Evolutionary conservation across 2,329 filamentous ascomycete genomes (phyloP).

Genomic region (Plenodomus lindquistii): DNA sequence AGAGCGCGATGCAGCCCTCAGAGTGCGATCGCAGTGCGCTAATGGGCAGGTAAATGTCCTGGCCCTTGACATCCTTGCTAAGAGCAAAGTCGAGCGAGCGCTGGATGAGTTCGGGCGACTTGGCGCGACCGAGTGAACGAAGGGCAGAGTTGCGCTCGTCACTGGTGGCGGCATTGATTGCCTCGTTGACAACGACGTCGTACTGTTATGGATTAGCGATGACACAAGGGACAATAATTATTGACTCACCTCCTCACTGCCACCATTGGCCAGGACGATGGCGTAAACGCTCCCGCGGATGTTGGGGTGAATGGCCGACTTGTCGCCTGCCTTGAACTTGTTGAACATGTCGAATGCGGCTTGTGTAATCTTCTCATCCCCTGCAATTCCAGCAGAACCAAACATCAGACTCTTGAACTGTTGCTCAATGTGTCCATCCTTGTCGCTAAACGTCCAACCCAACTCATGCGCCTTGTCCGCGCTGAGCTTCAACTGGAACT

Average conservation of each 20-base stretch:
- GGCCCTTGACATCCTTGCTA: slow-evolving; percentile 83
- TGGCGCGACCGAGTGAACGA: slow-evolving; percentile 77
- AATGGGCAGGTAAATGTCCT: slow-evolving; percentile 91
- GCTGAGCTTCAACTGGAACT: slow-evolving; percentile 79
- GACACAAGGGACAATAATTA: background rate
- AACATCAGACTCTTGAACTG: slow-evolving; percentile 95
- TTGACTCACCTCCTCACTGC: slow-evolving; percentile 71
- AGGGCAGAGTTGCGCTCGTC: slow-evolving; percentile 93
- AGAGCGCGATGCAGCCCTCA: slow-evolving; percentile 79
- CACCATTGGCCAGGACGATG: slow-evolving; percentile 81
- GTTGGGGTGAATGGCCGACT: slow-evolving; percentile 85
- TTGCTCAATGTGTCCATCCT: slow-evolving; percentile 86
- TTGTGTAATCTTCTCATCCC: slow-evolving; percentile 75
- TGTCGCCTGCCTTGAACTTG: slow-evolving; percentile 80
- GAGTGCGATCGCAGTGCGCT: slow-evolving; percentile 76
- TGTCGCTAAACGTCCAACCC: slow-evolving; percentile 84
- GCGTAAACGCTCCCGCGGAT: slow-evolving; percentile 84
- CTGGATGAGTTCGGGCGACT: slow-evolving; percentile 78
- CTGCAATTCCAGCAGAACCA: slow-evolving; percentile 76
- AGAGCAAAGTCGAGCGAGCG: slow-evolving; percentile 76
- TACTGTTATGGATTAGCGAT: slow-evolving; percentile 58
- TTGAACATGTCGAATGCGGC: slow-evolving; percentile 89
- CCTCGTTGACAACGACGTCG: slow-evolving; percentile 74
- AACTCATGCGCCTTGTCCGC: slow-evolving; percentile 80
- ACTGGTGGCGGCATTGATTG: slow-evolving; percentile 72